Evolutionary conservation across 768 basidiomycete genomes (phyloP), one percentile per base, ranked within the genome.

Genomic region (Rhodotorula diobovata): DNA sequence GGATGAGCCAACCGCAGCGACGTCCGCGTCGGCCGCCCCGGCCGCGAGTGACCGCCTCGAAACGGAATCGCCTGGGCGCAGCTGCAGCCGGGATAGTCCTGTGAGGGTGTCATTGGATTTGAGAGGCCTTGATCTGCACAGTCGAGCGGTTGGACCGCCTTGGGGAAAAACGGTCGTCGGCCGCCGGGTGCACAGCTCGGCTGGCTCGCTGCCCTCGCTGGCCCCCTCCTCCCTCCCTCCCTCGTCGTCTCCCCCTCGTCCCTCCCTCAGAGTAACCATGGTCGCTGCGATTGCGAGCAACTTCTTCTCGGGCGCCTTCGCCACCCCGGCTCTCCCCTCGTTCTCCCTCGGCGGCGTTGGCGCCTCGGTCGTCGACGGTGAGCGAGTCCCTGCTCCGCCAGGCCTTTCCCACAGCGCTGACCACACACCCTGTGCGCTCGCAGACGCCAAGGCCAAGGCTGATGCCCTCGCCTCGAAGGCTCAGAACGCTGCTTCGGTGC

Each of bases 331-430:
- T 34, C 54, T 74, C 54, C 86, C 81, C 61, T 82, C 81, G 54
- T 84, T 82, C 63, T 85, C 84, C 63, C 81, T 84, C 63, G 86
- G 76, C 16, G 86, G 85, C 10, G 86, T 86, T 3, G 86, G 78
- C 74, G 87, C 87, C 66, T 87, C 85, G 12, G 83, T 82, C 18
- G 85, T 85, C 4, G 83, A 85, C 37, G 86, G 82, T 30, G 74
- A 67, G 71, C 83, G 83, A n/a, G n/a, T n/a, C n/a, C 76, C 75
- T 2, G 82, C 80, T 83, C 80, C 75, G 85, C 84, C 51, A 16
- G 50, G 51, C 56, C 50, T 11, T 39, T 15, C 61, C 10, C 12
- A 41, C 16, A 14, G 64, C 53, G 28, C 37, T 18, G 21, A 18
- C 61, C 30, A 61, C 37, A 20, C 61, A 16, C 11, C 3, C 30